A percentile compares a stretch with the other conserved stretches of the same genome.
Conservation (phyloP, 768 basidiomycete species). For the Ramaria rubella region DNA sequence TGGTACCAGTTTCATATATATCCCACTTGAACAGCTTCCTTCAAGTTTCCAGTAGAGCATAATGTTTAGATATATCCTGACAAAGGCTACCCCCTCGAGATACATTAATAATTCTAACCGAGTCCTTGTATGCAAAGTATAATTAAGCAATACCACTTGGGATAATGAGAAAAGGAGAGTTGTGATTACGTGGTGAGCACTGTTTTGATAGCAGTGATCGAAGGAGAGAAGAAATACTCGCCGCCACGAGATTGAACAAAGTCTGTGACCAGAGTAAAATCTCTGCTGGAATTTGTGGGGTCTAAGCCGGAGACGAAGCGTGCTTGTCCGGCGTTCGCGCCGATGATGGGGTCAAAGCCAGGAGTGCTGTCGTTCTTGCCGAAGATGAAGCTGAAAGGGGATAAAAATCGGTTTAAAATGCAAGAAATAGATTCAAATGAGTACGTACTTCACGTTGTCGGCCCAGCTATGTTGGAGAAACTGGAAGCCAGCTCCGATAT, state of each 20-base stretch:
- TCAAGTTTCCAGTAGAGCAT: too few relatives aligned
- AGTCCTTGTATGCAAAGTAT: too few relatives aligned
- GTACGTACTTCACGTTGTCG: background rate
- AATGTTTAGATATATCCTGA: too few relatives aligned
- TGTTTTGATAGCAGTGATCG: slow-evolving; percentile 37
- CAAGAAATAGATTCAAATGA: background rate
- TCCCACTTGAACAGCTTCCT: too few relatives aligned
- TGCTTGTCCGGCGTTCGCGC: slow-evolving; percentile 15
- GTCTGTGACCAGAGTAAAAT: slow-evolving; percentile 16
- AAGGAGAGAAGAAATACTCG: slow-evolving; percentile 49
- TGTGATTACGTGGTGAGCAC: background rate
- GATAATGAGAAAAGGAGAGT: too few relatives aligned
- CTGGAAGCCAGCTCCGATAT: slow-evolving; percentile 26
- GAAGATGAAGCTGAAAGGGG: slow-evolving; percentile 15
- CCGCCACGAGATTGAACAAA: slow-evolving; percentile 43
- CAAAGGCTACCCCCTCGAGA: too few relatives aligned
- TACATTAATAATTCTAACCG: too few relatives aligned
- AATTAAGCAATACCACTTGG: too few relatives aligned
- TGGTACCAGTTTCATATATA: too few relatives aligned
- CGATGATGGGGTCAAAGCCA: slow-evolving; percentile 46
- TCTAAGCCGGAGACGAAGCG: slow-evolving; percentile 19
- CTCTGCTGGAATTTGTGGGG: slow-evolving; percentile 14
- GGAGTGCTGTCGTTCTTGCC: slow-evolving; percentile 14
- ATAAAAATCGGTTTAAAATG: slow-evolving; percentile 23
- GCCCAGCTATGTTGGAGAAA: slow-evolving; percentile 24